Percentiles rank a stretch among this genome's conserved stretches.
These are phyloP conservation scores for Penicillium riverlandense DNA, from an alignment of 495 filamentous ascomycete species.

Conservation along the genomic window DNA sequence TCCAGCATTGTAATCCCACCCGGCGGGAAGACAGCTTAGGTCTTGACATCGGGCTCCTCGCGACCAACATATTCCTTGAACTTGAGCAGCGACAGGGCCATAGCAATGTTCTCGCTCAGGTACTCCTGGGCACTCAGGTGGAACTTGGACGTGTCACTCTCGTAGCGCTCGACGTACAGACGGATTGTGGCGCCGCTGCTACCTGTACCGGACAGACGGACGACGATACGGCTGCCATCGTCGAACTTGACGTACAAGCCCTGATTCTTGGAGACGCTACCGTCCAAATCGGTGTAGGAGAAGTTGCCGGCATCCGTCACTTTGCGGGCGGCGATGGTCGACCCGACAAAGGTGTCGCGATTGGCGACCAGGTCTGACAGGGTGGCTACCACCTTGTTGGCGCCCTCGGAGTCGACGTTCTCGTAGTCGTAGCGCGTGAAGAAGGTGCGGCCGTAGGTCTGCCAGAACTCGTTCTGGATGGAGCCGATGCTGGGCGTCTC, in stretches of 20 bases:
- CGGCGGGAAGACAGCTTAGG: conserved; percentile 41
- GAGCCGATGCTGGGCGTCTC: conserved; percentile 79
- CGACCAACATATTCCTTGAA: conserved; percentile 87
- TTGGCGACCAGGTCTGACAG: conserved; percentile 61
- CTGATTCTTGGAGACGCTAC: conserved; percentile 91
- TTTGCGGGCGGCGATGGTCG: conserved; percentile 71
- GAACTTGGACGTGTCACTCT: conserved; percentile 66
- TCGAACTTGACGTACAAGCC: conserved; percentile 93
- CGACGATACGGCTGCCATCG: conserved; percentile 88
- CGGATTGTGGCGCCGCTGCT: conserved; percentile 93
- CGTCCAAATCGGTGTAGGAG: conserved; percentile 93
- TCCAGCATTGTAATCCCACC: conserved; percentile 6
- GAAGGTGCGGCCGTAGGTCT: conserved; percentile 92
- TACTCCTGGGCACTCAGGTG: conserved; percentile 83
- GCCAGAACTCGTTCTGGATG: conserved; percentile 97
- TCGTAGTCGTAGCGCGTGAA: conserved; percentile 99
- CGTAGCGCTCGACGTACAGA: conserved; percentile 92
- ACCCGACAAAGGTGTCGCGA: conserved; percentile 74
- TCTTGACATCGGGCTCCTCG: conserved; percentile 91
- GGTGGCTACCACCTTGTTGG: conserved; percentile 76
- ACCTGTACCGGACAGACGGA: conserved; percentile 89
- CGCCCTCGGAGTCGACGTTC: conserved; percentile 81
- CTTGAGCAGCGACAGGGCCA: conserved; percentile 76
- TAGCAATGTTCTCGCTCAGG: conserved; percentile 76
- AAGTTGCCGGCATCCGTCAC: conserved; percentile 90